Base-by-base conservation (phyloP, 1,284 basidiomycete species). In the Sanguinoderma infundibulare region DNA sequence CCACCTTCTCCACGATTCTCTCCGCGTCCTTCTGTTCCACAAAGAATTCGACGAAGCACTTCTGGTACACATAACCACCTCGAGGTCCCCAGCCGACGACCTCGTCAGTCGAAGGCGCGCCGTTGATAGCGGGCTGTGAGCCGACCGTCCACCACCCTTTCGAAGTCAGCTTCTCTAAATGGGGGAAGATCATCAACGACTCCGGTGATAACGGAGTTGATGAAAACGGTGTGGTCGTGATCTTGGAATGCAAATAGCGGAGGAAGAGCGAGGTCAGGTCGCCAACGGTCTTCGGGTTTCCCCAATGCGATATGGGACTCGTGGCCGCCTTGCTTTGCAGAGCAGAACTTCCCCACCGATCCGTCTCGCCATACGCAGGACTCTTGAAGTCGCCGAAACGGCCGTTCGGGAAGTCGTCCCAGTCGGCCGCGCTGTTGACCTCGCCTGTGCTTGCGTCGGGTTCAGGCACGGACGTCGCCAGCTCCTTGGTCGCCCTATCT, bases 371-470 rank as follows among this genome's bases (percentile, higher is more conserved):
- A 71, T 93, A 99, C 0, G 97, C 97, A 6, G 97, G 97, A 80
- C 93, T 96, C 72, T 98, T 93, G 68, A 93, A 94, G 75, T 99
- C 98, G 64, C 98, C 98, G 75, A 98, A 99, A n/a, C 97, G 89
- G 55, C 97, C 97, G 72, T 99, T 99, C 4, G 97, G 97, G 75
- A 98, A 99, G 74, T 99, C 98, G 74, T 99, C 98, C 97, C 97
- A 99, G 22, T 86, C 87, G 2, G 88, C 83, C 0, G 89, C 89
- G 63, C 88, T 84, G 69, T 91, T 92, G 7, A 89, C 77, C 66
- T 92, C 91, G 8, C 90, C 90, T 52, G 84, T 83, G 30, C 89
- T 87, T n/a, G 79, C 83, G 64, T 90, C 87, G 2, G 72, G 73
- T 8, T 87, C 84, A 2, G 67, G 65, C 10, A 44, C 73, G 69